phyloP scores from a whole-genome alignment of 345 rosid genomes.

The Litchi chinensis region DNA sequence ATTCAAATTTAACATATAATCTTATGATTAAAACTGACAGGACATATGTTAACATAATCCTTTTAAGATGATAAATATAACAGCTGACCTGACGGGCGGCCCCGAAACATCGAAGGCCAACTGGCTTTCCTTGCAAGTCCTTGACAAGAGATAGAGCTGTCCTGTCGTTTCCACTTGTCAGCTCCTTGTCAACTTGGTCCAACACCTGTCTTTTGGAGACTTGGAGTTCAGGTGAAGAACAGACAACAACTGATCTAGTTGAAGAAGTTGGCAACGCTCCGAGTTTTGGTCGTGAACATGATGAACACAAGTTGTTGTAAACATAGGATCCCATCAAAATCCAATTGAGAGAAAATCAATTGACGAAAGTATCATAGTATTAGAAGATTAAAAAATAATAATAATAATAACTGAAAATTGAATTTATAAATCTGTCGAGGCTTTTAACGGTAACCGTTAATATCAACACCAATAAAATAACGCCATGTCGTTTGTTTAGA shows the following conservation, averaged over 20 bases:
- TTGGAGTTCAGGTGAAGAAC: constrained; percentile 51
- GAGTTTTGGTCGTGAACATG: constrained; percentile 21
- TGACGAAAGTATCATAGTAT: not conserved
- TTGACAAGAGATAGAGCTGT: constrained; percentile 71
- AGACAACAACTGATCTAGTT: constrained; percentile 18
- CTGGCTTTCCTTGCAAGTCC: constrained; percentile 74
- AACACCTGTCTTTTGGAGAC: constrained; percentile 48
- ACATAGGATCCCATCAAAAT: constrained; percentile 50
- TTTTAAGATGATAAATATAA: not conserved
- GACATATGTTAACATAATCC: not conserved
- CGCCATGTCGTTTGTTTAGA: not conserved
- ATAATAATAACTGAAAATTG: not conserved
- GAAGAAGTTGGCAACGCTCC: constrained; percentile 12
- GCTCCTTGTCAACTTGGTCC: constrained; percentile 69
- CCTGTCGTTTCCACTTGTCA: constrained; percentile 75
- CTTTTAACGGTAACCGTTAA: constrained; percentile 10
- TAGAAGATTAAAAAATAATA: not conserved
- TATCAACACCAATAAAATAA: not conserved
- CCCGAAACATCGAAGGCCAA: constrained; percentile 78
- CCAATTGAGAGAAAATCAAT: not conserved
- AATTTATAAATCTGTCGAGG: not conserved
- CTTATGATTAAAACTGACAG: no score
- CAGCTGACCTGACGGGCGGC: constrained; percentile 68
- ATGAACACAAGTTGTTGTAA: constrained; percentile 24
- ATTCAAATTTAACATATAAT: no score